Conservation (phyloP, 371 early-diverging fungal species). For the Rhizopus delemar region DNA sequence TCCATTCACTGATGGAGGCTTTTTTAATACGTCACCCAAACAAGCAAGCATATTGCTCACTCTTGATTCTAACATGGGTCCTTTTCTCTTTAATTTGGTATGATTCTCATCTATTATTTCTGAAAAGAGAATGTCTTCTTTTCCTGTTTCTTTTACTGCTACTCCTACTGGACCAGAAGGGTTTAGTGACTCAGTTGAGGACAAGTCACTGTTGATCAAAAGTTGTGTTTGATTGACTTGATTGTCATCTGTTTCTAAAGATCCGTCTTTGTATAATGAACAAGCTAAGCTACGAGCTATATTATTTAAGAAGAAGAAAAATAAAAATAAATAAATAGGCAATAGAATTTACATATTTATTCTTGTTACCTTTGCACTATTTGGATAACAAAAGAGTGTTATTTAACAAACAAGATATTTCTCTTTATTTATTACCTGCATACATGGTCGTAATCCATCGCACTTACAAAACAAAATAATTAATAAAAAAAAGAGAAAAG, state of each 20-base stretch:
- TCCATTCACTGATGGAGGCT: not conserved
- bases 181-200: not conserved
- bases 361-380: conserved; percentile 31
- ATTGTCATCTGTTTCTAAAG: conserved; percentile 17
- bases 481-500: not conserved
- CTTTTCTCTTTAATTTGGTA: conserved; percentile 23
- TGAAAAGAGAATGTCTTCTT: conserved; percentile 16
- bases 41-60: conserved; percentile 14
- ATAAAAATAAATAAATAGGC: too few species aligned
- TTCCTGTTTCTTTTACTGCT: not conserved
- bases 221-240: not conserved
- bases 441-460: conserved; percentile 33
- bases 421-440: conserved; percentile 25
- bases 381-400: too few species aligned
- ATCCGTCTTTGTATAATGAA: conserved; percentile 31
- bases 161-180: not conserved
- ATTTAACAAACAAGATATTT: too few species aligned
- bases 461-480: conserved; percentile 9
- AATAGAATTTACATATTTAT: not conserved
- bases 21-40: conserved; percentile 1
- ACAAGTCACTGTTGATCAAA: not conserved
- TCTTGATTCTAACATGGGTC: conserved; percentile 24
- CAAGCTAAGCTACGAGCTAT: conserved; percentile 9
- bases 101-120: conserved; percentile 15
- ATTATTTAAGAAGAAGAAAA: not conserved